Conservation (phyloP, 2,329 filamentous ascomycete species). For the Scolecobasidium constrictum region DNA sequence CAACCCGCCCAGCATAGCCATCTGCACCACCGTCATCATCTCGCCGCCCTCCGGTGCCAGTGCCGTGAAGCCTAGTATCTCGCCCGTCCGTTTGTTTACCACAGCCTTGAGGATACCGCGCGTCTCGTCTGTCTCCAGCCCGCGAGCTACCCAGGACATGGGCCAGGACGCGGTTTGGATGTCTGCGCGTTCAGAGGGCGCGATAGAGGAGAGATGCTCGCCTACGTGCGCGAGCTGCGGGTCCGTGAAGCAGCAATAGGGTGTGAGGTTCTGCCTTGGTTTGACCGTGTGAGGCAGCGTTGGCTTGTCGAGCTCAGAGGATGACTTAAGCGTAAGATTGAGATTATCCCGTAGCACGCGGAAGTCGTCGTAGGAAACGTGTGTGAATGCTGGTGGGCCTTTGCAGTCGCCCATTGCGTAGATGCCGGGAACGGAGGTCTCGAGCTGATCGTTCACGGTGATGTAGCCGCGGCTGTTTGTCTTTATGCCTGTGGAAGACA, state of each 20-base stretch:
- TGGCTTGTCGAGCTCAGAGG: conserved; percentile 16
- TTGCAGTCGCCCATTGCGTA: conserved; percentile 44
- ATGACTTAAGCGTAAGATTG: conserved; percentile 18
- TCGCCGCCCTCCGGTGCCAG: conserved; percentile 42
- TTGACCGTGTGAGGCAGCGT: conserved; percentile 9
- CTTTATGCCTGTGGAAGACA: conserved; percentile 30
- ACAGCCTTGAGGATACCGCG: conserved; percentile 43
- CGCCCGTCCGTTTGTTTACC: conserved; percentile 35
- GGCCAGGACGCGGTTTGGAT: conserved; percentile 39
- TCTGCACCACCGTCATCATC: conserved; percentile 43
- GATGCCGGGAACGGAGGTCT: conserved; percentile 31
- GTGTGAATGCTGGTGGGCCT: conserved; percentile 43
- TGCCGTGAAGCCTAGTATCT: conserved; percentile 43
- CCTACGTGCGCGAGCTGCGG: conserved; percentile 44
- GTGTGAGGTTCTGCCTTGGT: conserved; percentile 23
- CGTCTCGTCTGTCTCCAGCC: conserved; percentile 41
- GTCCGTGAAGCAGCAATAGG: conserved; percentile 43
- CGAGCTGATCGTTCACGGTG: conserved; percentile 31
- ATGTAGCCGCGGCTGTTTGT: conserved; percentile 34
- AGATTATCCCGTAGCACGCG: conserved; percentile 40
- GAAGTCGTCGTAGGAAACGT: conserved; percentile 47
- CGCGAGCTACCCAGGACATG: conserved; percentile 40
- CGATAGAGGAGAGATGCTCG: conserved; percentile 32
- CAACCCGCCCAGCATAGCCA: conserved; percentile 39
- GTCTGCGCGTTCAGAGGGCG: conserved; percentile 17